Conservation (phyloP, 2,329 filamentous ascomycete genomes). For the Tolypocladium ophioglossoides region DNA sequence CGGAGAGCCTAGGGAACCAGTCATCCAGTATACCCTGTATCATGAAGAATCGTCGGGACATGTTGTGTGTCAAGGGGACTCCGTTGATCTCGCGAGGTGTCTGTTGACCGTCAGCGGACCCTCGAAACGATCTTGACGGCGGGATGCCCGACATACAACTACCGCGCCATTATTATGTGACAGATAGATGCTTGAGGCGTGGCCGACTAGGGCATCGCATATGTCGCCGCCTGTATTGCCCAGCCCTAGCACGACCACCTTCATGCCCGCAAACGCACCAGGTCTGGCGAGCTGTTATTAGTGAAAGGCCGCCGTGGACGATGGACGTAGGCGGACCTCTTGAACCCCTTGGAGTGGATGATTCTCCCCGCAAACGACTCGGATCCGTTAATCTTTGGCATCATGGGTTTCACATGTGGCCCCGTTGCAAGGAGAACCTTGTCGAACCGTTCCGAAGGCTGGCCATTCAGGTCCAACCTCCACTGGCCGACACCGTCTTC, state of each 20-base stretch:
- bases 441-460: background rate
- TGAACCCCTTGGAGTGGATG: background rate
- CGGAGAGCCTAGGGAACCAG: background rate
- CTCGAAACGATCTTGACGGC: too few relatives aligned
- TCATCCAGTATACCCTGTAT: background rate
- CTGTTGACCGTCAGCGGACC: background rate
- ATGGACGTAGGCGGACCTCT: background rate
- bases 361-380: background rate
- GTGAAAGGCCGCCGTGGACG: background rate
- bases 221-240: background rate
- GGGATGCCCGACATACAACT: background rate
- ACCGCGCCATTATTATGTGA: background rate
- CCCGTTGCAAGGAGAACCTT: background rate
- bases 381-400: background rate
- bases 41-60: background rate
- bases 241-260: background rate
- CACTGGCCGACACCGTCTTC: background rate
- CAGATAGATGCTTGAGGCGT: background rate
- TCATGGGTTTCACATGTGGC: background rate
- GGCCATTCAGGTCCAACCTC: background rate
- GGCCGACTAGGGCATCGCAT: background rate
- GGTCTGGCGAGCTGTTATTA: background rate
- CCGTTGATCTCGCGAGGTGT: background rate
- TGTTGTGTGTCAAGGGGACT: background rate
- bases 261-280: background rate